Conservation (phyloP, 768 basidiomycete species). For the Phaeolepiota aurea region DNA sequence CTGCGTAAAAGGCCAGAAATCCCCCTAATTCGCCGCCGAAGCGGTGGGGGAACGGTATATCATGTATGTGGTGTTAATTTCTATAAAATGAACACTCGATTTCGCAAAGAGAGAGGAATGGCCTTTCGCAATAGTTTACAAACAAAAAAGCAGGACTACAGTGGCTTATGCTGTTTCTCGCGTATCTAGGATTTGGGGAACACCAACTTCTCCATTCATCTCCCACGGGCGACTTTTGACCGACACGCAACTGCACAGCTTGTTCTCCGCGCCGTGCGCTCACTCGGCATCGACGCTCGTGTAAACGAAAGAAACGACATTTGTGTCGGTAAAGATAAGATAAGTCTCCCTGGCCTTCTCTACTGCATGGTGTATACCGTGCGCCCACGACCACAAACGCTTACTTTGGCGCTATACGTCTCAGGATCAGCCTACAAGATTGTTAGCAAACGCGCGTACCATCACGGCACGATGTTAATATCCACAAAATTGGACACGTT, state of each 20-base stretch:
- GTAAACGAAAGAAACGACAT: constrained; percentile 92
- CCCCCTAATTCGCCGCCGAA: constrained; percentile 79
- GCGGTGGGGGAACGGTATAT: constrained; percentile 94
- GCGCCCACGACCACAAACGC: neutral
- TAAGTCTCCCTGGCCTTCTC: constrained; percentile 35
- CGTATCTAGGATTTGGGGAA: constrained; percentile 82
- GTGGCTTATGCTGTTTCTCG: neutral
- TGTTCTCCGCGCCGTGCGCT: constrained; percentile 67
- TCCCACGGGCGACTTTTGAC: constrained; percentile 76
- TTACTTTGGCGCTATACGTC: constrained; percentile 43
- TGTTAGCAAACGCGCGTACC: constrained; percentile 82
- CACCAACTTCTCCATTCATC: constrained; percentile 92
- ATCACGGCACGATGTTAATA: constrained; percentile 98
- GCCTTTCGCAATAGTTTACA: no score
- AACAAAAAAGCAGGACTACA: neutral
- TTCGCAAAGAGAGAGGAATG: no score
- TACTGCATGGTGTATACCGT: neutral
- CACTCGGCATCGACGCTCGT: constrained; percentile 66
- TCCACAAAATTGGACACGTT: constrained; percentile 68
- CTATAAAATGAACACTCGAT: neutral
- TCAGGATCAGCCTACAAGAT: constrained; percentile 99
- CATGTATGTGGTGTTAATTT: constrained; percentile 65
- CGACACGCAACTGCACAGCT: constrained; percentile 69
- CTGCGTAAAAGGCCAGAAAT: constrained; percentile 40
- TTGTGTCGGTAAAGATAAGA: constrained; percentile 81